phyloP scores from a whole-genome alignment of 2,329 filamentous ascomycete species.

The Microascus cirrosus region DNA sequence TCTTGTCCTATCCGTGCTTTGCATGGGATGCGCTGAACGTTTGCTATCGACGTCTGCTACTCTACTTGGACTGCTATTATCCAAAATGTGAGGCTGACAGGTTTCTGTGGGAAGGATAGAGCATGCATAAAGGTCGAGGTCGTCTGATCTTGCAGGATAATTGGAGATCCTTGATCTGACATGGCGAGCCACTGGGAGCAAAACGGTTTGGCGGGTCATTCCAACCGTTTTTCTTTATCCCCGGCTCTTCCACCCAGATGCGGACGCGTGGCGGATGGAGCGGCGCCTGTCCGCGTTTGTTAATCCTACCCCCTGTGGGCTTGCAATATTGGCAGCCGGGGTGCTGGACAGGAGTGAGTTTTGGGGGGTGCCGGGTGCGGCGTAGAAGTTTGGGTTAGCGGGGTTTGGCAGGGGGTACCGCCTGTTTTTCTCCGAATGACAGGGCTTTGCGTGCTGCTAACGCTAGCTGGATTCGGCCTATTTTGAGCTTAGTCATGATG shows the following conservation, averaged over 20 bases:
- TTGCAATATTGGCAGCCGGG: neutral
- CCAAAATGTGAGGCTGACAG: no score
- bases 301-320: neutral
- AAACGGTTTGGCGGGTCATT: neutral
- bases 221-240: neutral
- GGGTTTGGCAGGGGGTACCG: neutral
- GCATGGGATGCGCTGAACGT: no score
- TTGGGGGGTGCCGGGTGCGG: neutral
- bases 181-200: neutral
- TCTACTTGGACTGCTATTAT: no score
- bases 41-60: no score
- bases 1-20: no score
- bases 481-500: neutral
- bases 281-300: neutral
- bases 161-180: neutral
- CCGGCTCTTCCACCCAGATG: neutral
- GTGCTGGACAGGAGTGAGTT: neutral
- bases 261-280: neutral
- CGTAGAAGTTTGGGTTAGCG: neutral
- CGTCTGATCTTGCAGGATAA: conserved; percentile 3
- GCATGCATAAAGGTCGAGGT: neutral
- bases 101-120: neutral
- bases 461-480: neutral
- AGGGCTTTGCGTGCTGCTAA: neutral
- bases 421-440: neutral